A percentile compares a stretch with the other conserved stretches of the same genome.
These are phyloP conservation scores for Trichophaea hybrida DNA, from an alignment of 2,329 filamentous ascomycete genomes.

Conservation along the genomic window DNA sequence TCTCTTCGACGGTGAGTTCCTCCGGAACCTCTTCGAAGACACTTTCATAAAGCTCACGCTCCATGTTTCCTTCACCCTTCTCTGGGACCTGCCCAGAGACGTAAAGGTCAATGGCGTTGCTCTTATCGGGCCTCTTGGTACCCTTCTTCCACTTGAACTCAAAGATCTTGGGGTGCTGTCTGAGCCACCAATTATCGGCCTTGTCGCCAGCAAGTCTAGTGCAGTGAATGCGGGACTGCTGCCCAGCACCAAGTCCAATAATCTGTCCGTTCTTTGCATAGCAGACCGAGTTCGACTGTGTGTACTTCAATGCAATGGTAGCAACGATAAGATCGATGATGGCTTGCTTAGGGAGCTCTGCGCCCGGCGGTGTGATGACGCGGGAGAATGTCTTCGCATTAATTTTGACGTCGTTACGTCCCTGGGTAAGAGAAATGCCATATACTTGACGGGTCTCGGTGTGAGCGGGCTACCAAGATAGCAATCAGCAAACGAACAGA, in stretches of 20 bases:
- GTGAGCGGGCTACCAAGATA: conserved; percentile 37
- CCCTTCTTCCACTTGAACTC: conserved; percentile 94
- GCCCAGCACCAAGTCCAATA: conserved; percentile 83
- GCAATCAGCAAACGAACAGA: not conserved
- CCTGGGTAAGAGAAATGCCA: conserved; percentile 74
- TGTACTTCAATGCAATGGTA: conserved; percentile 96
- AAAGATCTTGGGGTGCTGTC: conserved; percentile 83
- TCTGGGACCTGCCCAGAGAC: conserved; percentile 81
- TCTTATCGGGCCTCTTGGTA: conserved; percentile 91
- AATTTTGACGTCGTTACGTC: conserved; percentile 84
- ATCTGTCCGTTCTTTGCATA: conserved; percentile 90
- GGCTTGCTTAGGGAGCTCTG: conserved; percentile 61
- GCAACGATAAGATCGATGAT: conserved; percentile 83
- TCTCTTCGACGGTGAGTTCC: conserved; percentile 71
- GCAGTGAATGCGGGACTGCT: conserved; percentile 97
- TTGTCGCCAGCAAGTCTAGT: conserved; percentile 94
- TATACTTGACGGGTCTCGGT: conserved; percentile 79
- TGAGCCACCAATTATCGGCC: conserved; percentile 99
- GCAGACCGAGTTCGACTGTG: conserved; percentile 97
- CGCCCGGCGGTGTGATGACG: conserved; percentile 74
- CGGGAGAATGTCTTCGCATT: conserved; percentile 70
- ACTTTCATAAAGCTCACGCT: conserved; percentile 73
- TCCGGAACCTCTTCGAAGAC: conserved; percentile 80
- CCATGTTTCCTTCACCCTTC: conserved; percentile 45
- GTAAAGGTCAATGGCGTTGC: conserved; percentile 91